A percentile compares a stretch with the other conserved stretches of the same genome.
Conservation (phyloP, 2,329 filamentous ascomycete genomes). For the Xylaria sp. region DNA sequence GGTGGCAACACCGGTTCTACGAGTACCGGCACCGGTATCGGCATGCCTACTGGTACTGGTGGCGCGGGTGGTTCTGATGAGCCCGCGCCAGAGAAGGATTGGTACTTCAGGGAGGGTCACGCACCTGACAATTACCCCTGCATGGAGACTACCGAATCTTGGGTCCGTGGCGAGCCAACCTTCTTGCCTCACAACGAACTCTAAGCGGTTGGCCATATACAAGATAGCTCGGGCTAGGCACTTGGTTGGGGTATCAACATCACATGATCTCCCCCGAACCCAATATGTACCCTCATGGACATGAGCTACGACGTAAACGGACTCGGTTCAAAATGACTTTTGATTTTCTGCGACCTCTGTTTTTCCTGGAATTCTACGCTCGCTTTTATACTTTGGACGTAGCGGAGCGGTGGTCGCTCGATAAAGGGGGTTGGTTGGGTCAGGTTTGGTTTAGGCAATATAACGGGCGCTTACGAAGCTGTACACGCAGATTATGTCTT, state of each 20-base stretch:
- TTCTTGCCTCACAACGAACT: slow-evolving; percentile 41
- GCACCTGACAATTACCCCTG: slow-evolving; percentile 38
- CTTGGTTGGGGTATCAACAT: neutral
- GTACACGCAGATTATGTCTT: neutral
- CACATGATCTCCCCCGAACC: neutral
- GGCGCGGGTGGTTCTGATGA: neutral
- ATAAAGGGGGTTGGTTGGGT: neutral
- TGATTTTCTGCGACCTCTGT: neutral
- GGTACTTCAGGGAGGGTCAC: slow-evolving; percentile 30
- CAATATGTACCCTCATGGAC: neutral
- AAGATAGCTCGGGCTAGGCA: neutral
- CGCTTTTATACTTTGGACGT: neutral
- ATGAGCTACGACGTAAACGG: slow-evolving; percentile 38
- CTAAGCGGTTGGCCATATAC: slow-evolving; percentile 7
- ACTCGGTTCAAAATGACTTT: slow-evolving; percentile 13
- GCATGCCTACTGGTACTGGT: neutral
- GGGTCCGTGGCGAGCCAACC: slow-evolving; percentile 38
- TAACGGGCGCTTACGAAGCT: neutral
- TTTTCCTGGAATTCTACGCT: slow-evolving; percentile 8
- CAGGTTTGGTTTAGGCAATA: neutral
- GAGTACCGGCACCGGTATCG: neutral
- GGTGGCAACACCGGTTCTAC: neutral
- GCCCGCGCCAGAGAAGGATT: slow-evolving; percentile 11
- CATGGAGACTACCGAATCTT: slow-evolving; percentile 33
- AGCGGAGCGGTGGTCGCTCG: too few relatives aligned